Evolutionary conservation across 345 rosid genomes (phyloP), one percentile per base, ranked within the genome.

Genomic region (Carallia brachiata): DNA sequence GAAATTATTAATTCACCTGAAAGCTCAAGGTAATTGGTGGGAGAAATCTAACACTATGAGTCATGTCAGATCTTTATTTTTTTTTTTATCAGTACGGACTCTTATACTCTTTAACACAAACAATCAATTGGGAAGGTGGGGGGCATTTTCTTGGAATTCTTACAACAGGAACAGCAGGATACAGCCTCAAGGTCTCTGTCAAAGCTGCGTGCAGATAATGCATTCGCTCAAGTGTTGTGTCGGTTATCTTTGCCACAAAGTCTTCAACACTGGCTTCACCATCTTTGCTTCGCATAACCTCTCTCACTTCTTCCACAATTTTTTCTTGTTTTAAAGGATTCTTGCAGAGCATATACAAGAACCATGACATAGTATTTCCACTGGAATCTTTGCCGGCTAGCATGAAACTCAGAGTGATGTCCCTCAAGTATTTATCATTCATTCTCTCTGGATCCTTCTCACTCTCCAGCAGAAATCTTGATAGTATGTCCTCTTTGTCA

Each of bases 121-220:
- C 23, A 23, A 23, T 23, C 23, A 23, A 23, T 23, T 23, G 23
- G 23, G 23, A 23, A 23, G 23, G 23, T 23, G 23, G 23, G 23
- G 23, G 23, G 23, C 23, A 32, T 32, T 23, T 0, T 9, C 30
- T 55, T 55, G 59, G 31, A 55, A 23, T 23, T 32, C 6, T 67
- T 79, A 75, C 79, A 66, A n/a, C 6, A 1, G 83, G 77, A 40
- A 79, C 60, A 6, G 75, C 70, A 37, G 80, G 79, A 55, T 72
- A 76, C 54, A 75, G 77, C 60, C 80, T 63, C 15, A 79, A 70
- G 3, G 82, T 79, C 62, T 79, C 82, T 4, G 76, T 72, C 28
- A 79, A 55, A 16, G 77, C 75, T 3, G 80, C 80, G 7, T 75
- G 83, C 50, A 76, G 80, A 68, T 72, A 75, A 6, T 75, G 72